These are phyloP conservation scores for Ceratobasidium papillatum DNA, from an alignment of 1,284 basidiomycete species.

Conservation along the genomic window DNA sequence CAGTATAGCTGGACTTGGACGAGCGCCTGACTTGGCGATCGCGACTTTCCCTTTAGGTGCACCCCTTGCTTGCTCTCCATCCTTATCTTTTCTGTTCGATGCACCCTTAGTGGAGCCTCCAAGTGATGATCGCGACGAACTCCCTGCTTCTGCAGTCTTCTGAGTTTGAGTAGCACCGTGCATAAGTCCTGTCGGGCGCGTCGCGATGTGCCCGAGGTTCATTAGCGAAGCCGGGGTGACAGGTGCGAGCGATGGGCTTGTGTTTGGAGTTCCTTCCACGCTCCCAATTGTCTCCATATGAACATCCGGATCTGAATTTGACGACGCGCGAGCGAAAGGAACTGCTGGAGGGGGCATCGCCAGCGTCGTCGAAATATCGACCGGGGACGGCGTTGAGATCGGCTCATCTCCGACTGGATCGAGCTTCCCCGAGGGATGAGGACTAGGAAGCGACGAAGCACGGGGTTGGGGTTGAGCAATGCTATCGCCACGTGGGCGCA, in stretches of 20 bases:
- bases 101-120: conserved; percentile 16
- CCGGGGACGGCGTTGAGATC: conserved; percentile 76
- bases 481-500: conserved; percentile 36
- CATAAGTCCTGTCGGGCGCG: conserved; percentile 59
- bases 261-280: conserved; percentile 35
- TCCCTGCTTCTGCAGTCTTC: conserved; percentile 31
- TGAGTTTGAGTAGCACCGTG: conserved; percentile 40
- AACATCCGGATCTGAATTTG: conserved; percentile 44
- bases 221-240: conserved; percentile 88
- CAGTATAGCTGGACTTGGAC: conserved; percentile 38
- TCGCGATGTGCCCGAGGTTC: conserved; percentile 72
- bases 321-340: conserved; percentile 48
- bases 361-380: conserved; percentile 63
- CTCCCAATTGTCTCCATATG: conserved; percentile 27
- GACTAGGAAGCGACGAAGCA: conserved; percentile 36
- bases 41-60: conserved; percentile 38
- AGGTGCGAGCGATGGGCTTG: conserved; percentile 63
- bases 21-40: conserved; percentile 20
- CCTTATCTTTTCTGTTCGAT: conserved; percentile 48
- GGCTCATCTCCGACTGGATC: conserved; percentile 35
- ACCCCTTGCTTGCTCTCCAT: conserved; percentile 8
- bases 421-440: conserved; percentile 31
- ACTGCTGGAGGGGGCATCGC: conserved; percentile 81
- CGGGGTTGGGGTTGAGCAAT: conserved; percentile 28
- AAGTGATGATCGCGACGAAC: conserved; percentile 22